phyloP scores from a whole-genome alignment of 352 stramenopile species.

The Phytophthora quininea region DNA sequence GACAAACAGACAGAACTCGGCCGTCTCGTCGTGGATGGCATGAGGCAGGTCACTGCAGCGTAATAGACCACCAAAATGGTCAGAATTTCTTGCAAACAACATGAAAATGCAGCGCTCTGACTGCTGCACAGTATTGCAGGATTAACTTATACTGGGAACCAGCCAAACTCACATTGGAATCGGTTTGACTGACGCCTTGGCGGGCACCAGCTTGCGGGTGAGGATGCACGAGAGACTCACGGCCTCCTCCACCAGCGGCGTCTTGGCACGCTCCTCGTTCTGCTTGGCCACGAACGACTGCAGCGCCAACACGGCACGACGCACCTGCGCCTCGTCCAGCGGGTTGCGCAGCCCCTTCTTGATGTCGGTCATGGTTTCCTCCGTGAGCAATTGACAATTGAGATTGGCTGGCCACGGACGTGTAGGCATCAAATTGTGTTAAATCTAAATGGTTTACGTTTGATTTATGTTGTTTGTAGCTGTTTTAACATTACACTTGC shows the following conservation, averaged over 20 bases:
- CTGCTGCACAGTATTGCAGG: neutral
- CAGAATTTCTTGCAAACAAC: slow-evolving; percentile 12
- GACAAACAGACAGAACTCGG: slow-evolving; percentile 81
- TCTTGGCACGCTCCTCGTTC: slow-evolving; percentile 47
- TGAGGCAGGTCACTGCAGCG: slow-evolving; percentile 60
- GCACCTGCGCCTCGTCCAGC: slow-evolving; percentile 76
- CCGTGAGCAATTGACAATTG: neutral
- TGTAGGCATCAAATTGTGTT: slow-evolving; percentile 6
- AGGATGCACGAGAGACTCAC: slow-evolving; percentile 76
- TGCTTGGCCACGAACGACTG: slow-evolving; percentile 64
- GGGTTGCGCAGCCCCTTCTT: slow-evolving; percentile 75
- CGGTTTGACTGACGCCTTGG: slow-evolving; percentile 73
- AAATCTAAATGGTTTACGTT: neutral
- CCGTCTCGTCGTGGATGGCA: slow-evolving; percentile 55
- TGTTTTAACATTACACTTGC: no score
- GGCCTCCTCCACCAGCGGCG: slow-evolving; percentile 60
- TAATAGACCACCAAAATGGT: slow-evolving; percentile 9
- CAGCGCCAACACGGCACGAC: slow-evolving; percentile 70
- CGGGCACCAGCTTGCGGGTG: slow-evolving; percentile 73
- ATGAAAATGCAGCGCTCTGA: neutral
- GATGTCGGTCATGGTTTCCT: slow-evolving; percentile 22
- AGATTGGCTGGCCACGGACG: slow-evolving; percentile 1
- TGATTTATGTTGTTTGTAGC: no score
- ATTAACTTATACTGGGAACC: neutral
- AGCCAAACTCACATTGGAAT: slow-evolving; percentile 59